A percentile compares a stretch with the other conserved stretches of the same genome.
Conservation (phyloP, 2,329 filamentous ascomycete genomes). For the Aspergillus oerlinghausenensis region DNA sequence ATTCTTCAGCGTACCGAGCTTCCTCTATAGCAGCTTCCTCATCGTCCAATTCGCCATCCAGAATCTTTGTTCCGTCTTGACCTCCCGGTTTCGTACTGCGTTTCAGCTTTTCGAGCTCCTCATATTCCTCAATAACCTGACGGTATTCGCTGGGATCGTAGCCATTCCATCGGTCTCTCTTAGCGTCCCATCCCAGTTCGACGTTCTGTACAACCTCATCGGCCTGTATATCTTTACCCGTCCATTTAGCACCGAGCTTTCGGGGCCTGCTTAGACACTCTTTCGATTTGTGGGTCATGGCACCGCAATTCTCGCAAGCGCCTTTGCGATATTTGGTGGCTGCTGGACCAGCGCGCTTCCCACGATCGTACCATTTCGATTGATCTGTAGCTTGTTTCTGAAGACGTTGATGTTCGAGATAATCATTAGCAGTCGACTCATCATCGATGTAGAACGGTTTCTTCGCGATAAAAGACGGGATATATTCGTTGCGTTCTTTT, state of each 20-base stretch:
- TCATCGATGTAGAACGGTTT: conserved; percentile 92
- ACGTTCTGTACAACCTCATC: conserved; percentile 86
- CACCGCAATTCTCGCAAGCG: conserved; percentile 96
- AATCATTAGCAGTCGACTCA: conserved; percentile 71
- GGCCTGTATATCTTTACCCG: conserved; percentile 86
- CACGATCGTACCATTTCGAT: conserved; percentile 89
- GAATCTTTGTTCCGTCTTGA: conserved; percentile 46
- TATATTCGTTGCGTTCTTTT: conserved; percentile 97
- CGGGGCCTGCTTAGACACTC: conserved; percentile 87
- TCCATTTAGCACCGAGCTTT: conserved; percentile 86
- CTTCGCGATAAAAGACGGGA: conserved; percentile 95
- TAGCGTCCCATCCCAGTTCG: conserved; percentile 90
- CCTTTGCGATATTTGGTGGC: conserved; percentile 97
- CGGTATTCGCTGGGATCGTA: conserved; percentile 86
- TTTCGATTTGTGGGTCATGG: conserved; percentile 93
- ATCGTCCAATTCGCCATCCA: conserved; percentile 54
- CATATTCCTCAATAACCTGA: conserved; percentile 82
- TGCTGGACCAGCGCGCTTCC: conserved; percentile 75
- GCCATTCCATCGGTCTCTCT: conserved; percentile 97
- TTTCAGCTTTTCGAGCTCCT: conserved; percentile 74
- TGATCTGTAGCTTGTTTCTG: conserved; percentile 64
- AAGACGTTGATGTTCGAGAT: conserved; percentile 92
- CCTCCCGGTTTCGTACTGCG: conserved; percentile 49
- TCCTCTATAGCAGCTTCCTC: conserved; percentile 39
- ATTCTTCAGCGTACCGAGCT: conserved; percentile 80